Percentiles rank a stretch among this genome's conserved stretches.
These are phyloP conservation scores for Picochlorum sp. DNA, from an alignment of 139 green algal species.

Conservation along the genomic window DNA sequence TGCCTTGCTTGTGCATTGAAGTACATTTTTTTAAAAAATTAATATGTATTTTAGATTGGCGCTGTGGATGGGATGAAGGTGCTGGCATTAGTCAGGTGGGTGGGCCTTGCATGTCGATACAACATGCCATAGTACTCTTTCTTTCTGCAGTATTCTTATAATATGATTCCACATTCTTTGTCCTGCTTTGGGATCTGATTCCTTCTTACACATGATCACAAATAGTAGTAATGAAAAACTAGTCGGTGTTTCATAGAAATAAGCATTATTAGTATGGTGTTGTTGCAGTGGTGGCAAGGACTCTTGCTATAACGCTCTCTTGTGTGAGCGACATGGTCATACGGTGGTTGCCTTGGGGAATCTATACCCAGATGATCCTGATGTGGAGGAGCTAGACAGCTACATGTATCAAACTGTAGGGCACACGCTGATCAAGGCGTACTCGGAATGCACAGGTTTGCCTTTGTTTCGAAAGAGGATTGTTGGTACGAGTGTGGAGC, in stretches of 20 bases:
- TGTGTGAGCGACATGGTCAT: constrained; percentile 48
- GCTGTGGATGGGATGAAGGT: constrained; percentile 22
- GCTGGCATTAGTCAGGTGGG: constrained; percentile 25
- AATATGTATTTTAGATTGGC: too few relatives aligned
- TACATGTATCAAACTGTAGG: constrained; percentile 96
- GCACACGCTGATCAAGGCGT: constrained; percentile 72
- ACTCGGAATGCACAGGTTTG: constrained; percentile 71
- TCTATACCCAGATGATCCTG: constrained; percentile 43
- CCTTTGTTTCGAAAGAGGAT: constrained; percentile 75
- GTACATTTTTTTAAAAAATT: too few relatives aligned
- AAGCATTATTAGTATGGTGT: too few relatives aligned
- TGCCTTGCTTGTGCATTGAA: too few relatives aligned
- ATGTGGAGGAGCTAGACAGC: constrained; percentile 79
- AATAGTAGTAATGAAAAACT: too few relatives aligned
- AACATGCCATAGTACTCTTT: not conserved
- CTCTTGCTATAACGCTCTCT: constrained; percentile 61
- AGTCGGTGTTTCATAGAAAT: too few relatives aligned
- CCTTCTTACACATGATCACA: too few relatives aligned
- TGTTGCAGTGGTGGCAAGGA: constrained; percentile 63
- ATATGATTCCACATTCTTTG: too few relatives aligned
- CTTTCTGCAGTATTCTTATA: too few relatives aligned
- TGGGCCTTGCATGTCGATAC: not conserved
- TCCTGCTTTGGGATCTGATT: too few relatives aligned
- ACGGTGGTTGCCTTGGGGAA: constrained; percentile 67
- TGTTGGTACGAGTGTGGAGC: constrained; percentile 36